A percentile compares a stretch with the other conserved stretches of the same genome.
phyloP scores from a whole-genome alignment of 2,329 filamentous ascomycete species.

The Phaeomoniella chlamydospora region DNA sequence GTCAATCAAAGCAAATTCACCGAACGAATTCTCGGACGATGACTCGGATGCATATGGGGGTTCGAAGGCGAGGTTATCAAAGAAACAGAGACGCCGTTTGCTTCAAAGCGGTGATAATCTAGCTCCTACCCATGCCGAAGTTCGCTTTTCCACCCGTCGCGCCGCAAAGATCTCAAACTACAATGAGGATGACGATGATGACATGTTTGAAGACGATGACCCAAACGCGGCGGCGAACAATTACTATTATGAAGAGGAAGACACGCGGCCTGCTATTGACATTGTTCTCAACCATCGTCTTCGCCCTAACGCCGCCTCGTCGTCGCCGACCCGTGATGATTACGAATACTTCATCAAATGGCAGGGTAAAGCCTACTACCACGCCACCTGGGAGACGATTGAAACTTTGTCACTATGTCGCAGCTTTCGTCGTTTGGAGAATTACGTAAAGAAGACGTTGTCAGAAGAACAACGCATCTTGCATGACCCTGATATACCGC shows the following conservation, averaged over 20 bases:
- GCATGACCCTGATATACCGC: slow-evolving; percentile 58
- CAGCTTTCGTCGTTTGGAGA: slow-evolving; percentile 80
- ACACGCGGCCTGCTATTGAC: slow-evolving; percentile 76
- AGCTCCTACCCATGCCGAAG: slow-evolving; percentile 56
- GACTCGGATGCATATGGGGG: slow-evolving; percentile 63
- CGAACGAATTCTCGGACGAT: slow-evolving; percentile 52
- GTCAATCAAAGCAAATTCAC: slow-evolving; percentile 33
- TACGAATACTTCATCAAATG: slow-evolving; percentile 93
- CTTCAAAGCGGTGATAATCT: slow-evolving; percentile 50
- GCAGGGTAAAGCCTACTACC: slow-evolving; percentile 88
- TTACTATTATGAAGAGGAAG: slow-evolving; percentile 58
- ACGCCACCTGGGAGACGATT: slow-evolving; percentile 86
- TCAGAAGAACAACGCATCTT: slow-evolving; percentile 65
- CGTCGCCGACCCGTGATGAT: slow-evolving; percentile 44
- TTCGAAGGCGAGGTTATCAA: slow-evolving; percentile 53
- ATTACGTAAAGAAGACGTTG: slow-evolving; percentile 79
- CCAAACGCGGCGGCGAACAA: slow-evolving; percentile 50
- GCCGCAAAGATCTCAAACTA: slow-evolving; percentile 61
- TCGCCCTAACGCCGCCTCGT: slow-evolving; percentile 45
- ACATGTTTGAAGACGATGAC: slow-evolving; percentile 38
- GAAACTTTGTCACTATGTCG: slow-evolving; percentile 61
- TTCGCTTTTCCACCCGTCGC: slow-evolving; percentile 81
- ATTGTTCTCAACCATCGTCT: slow-evolving; percentile 76
- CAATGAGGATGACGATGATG: slow-evolving; percentile 50
- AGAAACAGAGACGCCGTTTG: slow-evolving; percentile 62